Evolutionary conservation across 306 rosid species (phyloP).

Genomic region (Gleditsia sinensis): DNA sequence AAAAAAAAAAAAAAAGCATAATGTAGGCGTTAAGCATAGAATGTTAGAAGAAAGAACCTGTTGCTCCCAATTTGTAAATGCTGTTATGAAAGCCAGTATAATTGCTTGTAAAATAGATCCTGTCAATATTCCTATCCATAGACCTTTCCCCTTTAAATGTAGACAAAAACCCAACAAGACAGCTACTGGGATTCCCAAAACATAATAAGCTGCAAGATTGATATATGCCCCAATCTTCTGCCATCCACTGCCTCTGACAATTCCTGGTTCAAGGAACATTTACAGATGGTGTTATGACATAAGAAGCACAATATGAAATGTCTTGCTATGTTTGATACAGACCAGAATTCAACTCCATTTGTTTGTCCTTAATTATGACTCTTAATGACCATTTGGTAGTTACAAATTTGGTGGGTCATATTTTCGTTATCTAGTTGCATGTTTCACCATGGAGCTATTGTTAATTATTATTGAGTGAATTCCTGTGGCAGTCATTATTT

Average conservation of each 20-base stretch:
- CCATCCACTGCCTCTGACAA: constrained; percentile 65
- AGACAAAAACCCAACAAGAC: constrained; percentile 41
- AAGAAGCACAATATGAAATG: no score
- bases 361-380: neutral
- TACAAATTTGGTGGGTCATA: no score
- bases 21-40: neutral
- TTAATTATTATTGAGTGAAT: neutral
- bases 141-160: constrained; percentile 51
- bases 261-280: constrained; percentile 36
- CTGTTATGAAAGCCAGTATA: constrained; percentile 38
- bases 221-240: constrained; percentile 49
- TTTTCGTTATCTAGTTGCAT: neutral
- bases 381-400: neutral
- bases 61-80: constrained; percentile 54
- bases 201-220: constrained; percentile 61
- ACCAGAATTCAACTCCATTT: no score
- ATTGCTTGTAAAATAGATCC: constrained; percentile 43
- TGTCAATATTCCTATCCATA: constrained; percentile 54
- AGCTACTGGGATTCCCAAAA: constrained; percentile 54
- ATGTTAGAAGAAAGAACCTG: constrained; percentile 41
- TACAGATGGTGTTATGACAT: no score
- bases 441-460: neutral
- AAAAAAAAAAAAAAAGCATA: no score
- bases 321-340: no score
- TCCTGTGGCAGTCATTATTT: neutral